Conservation (phyloP, 495 filamentous ascomycete species). For the Aspergillus conjunctus region DNA sequence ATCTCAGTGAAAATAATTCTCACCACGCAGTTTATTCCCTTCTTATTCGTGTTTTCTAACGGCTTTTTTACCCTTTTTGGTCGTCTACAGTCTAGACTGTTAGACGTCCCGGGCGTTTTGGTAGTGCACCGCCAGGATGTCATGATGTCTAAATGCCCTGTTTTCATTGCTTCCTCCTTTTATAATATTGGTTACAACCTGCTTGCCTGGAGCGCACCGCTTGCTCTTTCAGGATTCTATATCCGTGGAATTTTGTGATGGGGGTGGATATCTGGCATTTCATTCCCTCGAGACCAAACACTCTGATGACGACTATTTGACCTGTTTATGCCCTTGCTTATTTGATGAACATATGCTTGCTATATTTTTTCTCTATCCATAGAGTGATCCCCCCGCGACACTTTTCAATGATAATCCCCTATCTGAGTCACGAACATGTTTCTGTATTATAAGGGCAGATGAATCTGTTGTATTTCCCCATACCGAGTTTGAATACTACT, state of each 20-base stretch:
- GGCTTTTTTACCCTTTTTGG: constrained; percentile 18
- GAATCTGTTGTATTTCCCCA: neutral
- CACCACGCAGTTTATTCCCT: neutral
- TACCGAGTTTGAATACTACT: too few relatives aligned
- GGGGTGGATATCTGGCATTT: neutral
- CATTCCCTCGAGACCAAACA: neutral
- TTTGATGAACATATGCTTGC: constrained; percentile 29
- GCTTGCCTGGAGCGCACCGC: neutral
- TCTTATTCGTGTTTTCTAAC: neutral
- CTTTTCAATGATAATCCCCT: constrained; percentile 14
- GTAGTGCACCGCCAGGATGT: constrained; percentile 2
- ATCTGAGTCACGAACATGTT: constrained; percentile 7
- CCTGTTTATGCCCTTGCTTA: constrained; percentile 19
- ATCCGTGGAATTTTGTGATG: neutral
- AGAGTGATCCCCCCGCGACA: constrained; percentile 23
- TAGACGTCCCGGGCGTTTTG: neutral
- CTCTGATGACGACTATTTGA: constrained; percentile 7
- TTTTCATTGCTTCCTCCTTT: neutral
- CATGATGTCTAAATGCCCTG: constrained; percentile 19
- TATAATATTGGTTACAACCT: neutral
- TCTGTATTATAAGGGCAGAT: constrained; percentile 7
- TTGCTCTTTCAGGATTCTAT: neutral
- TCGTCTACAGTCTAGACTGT: constrained; percentile 7
- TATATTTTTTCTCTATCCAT: constrained; percentile 18
- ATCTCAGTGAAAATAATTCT: neutral